Evolutionary conservation across 768 basidiomycete species (phyloP), one percentile per base, ranked within the genome.

Genomic region (Tubosaeta sp.): DNA sequence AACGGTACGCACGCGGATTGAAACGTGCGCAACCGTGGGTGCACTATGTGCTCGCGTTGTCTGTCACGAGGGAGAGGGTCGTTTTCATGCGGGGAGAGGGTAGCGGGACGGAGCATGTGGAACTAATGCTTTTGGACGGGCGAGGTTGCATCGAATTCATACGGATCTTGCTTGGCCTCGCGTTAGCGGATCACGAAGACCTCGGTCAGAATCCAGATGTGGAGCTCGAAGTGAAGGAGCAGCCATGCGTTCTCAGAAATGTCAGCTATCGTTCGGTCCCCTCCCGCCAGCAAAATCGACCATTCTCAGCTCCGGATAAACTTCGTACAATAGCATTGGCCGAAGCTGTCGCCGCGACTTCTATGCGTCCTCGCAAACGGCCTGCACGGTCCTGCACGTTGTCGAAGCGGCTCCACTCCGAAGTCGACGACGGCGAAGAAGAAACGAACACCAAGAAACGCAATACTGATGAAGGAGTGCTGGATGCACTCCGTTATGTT

Each of bases 21-120:
- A 48, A 39, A 19, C 47, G 43, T 3, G 50, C 55, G 12, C 55
- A 52, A n/a, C 54, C 46, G 2, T 55, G 54, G 54, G 22, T 47
- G 16, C 55, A 48, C 33, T 48, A 43, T 19, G 46, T 34, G 9
- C 26, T 56, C 27, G 51, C 35, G 1, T 10, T 52, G 39, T 27
- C 50, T 5, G 17, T 51, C 25, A 29, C 55, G 7, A 32, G 48
- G 22, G 17, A 52, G n/a, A 46, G 25, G 29, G 9, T 29, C 29
- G 29, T 29, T 29, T 29, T 29, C 6, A 29, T 29, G 29, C 29
- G 29, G 6, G 46, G 55, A 47, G 51, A 56, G 6, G 32, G 50
- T 9, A 48, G 47, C 26, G 51, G 50, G 2, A 48, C 31, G 29
- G 34, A 35, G 13, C 13, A 3, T 12, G 13, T 35, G 6, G 34